Conservation (phyloP, 1,139 yeast species). For the Protomyces inundatus region DNA sequence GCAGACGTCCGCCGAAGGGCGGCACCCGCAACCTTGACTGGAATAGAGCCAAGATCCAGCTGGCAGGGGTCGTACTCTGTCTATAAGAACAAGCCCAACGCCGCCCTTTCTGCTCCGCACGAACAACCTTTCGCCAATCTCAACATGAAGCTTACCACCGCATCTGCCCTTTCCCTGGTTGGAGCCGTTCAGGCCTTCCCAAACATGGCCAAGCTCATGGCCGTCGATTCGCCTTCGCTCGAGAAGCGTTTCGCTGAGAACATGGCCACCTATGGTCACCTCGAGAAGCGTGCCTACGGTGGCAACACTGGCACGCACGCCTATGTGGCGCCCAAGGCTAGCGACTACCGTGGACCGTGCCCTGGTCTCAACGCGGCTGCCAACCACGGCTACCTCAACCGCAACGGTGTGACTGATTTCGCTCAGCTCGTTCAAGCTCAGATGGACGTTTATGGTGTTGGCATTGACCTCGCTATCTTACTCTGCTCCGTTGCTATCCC, state of each 20-base stretch:
- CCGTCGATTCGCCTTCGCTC: background rate
- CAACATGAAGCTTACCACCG: background rate
- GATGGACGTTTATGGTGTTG: conserved; percentile 14
- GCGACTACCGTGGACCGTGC: conserved; percentile 22
- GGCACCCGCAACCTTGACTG: no score
- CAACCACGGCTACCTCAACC: conserved; percentile 23
- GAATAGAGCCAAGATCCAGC: no score
- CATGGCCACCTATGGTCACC: conserved; percentile 8
- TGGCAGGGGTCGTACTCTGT: no score
- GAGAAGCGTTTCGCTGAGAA: background rate
- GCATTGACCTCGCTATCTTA: conserved; percentile 13
- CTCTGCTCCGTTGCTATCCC: conserved; percentile 13
- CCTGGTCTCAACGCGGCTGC: conserved; percentile 24
- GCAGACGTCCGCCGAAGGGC: no score
- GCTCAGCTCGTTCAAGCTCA: conserved; percentile 17
- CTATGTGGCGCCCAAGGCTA: conserved; percentile 11
- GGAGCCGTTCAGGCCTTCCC: conserved; percentile 21
- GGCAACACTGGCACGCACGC: conserved; percentile 11
- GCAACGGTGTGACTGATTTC: conserved; percentile 18
- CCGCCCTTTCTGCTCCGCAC: no score
- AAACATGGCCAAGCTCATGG: conserved; percentile 19
- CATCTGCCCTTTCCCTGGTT: conserved; percentile 1
- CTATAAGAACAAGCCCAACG: no score
- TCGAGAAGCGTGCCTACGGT: conserved; percentile 11
- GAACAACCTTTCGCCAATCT: background rate